Evolutionary conservation across 306 rosid genomes (phyloP).

Genomic region (Elaeagnus macrophylla): DNA sequence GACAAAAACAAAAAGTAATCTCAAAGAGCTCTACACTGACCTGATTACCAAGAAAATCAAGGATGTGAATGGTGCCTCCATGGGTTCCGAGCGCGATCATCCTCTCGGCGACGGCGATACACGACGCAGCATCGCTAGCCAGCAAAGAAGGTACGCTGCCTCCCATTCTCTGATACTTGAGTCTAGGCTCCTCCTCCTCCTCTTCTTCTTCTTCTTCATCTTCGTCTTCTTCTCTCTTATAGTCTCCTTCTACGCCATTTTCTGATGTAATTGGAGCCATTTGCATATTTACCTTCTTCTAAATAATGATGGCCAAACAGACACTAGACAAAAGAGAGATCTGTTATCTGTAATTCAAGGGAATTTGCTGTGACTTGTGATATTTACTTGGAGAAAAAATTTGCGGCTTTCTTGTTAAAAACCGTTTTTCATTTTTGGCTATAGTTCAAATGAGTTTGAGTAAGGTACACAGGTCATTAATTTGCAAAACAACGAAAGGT

Average conservation of each 20-base stretch:
- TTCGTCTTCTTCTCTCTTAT: slow-evolving; percentile 52
- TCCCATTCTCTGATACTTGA: slow-evolving; percentile 97
- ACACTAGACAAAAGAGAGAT: too few species aligned
- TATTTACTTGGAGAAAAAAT: too few species aligned
- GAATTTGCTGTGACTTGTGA: too few species aligned
- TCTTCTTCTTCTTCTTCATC: slow-evolving; percentile 33
- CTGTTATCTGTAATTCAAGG: too few species aligned
- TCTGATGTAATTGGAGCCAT: slow-evolving; percentile 83
- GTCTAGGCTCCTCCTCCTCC: slow-evolving; percentile 82
- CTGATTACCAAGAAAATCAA: slow-evolving; percentile 98
- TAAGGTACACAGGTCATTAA: too few species aligned
- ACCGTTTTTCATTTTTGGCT: too few species aligned
- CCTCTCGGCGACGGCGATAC: slow-evolving; percentile 82
- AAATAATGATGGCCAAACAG: too few species aligned
- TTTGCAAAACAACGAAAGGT: too few species aligned
- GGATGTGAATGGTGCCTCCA: slow-evolving; percentile 76
- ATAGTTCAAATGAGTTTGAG: too few species aligned
- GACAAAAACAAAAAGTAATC: background rate
- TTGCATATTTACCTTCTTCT: too few species aligned
- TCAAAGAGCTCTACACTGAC: slow-evolving; percentile 21
- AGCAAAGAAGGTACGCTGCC: slow-evolving; percentile 83
- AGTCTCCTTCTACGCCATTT: slow-evolving; percentile 86
- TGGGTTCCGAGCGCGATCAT: slow-evolving; percentile 97
- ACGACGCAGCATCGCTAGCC: slow-evolving; percentile 74
- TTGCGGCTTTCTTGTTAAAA: too few species aligned